Conservation (phyloP, 176 grass and related monocot genomes). For the Paspalum vaginatum region DNA sequence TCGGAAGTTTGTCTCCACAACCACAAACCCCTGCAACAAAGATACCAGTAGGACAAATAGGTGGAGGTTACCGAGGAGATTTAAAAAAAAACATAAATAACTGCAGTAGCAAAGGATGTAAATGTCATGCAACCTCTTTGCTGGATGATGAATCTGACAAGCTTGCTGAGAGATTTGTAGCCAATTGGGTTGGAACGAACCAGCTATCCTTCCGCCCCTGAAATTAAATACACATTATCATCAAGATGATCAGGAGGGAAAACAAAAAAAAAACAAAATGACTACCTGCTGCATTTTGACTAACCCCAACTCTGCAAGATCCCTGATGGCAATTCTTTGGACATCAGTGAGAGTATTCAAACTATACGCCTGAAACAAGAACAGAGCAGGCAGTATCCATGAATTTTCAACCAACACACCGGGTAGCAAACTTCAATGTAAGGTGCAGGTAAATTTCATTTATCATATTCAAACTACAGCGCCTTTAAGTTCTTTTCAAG, state of each 20-base stretch:
- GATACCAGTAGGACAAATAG: conserved; percentile 14
- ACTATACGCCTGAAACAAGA: conserved; percentile 82
- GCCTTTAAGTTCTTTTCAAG: conserved; percentile 33
- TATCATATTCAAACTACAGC: not conserved
- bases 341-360: conserved; percentile 78
- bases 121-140: conserved; percentile 69
- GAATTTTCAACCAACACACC: conserved; percentile 1
- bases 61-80: conserved; percentile 8
- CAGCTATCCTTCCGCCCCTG: conserved; percentile 84
- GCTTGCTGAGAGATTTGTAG: conserved; percentile 86
- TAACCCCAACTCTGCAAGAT: conserved; percentile 77
- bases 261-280: not conserved
- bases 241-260: not conserved
- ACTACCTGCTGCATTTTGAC: conserved; percentile 86
- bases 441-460: conserved; percentile 8
- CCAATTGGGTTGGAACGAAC: conserved; percentile 97
- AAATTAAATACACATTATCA: conserved; percentile 30
- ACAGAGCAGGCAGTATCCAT: not conserved
- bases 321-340: conserved; percentile 77
- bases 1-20: conserved; percentile 96
- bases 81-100: conserved; percentile 12
- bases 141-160: conserved; percentile 74
- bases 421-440: not conserved
- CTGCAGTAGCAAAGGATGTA: conserved; percentile 16
- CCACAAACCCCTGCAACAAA: conserved; percentile 80